These are phyloP conservation scores for Leishmania martiniquensis DNA, from an alignment of 208 protist genomes.

Conservation along the genomic window DNA sequence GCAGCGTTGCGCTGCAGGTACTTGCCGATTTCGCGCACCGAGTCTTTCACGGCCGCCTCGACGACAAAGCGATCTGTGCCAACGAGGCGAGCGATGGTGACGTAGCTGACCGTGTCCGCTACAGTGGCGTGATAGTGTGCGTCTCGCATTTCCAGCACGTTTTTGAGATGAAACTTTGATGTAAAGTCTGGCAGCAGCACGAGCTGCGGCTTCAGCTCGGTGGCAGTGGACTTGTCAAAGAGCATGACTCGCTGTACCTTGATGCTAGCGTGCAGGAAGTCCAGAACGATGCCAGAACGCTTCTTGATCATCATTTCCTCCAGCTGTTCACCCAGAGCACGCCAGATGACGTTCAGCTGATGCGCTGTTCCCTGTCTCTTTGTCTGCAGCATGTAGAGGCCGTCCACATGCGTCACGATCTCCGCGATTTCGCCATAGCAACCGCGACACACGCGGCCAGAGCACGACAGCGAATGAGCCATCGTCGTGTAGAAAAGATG, in stretches of 20 bases:
- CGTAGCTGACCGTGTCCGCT: slow-evolving; percentile 49
- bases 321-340: slow-evolving; percentile 55
- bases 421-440: slow-evolving; percentile 84
- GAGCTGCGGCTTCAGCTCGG: slow-evolving; percentile 84
- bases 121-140: slow-evolving; percentile 84
- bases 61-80: slow-evolving; percentile 68
- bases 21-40: slow-evolving; percentile 84
- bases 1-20: slow-evolving; percentile 70
- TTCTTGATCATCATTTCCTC: slow-evolving; percentile 66
- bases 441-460: slow-evolving; percentile 52
- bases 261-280: slow-evolving; percentile 86
- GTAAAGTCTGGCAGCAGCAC: slow-evolving; percentile 84
- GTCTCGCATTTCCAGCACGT: slow-evolving; percentile 75
- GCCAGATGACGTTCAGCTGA: slow-evolving; percentile 78
- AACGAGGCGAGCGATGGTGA: slow-evolving; percentile 36
- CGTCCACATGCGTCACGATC: slow-evolving; percentile 52
- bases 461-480: slow-evolving; percentile 30
- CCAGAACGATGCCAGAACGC: slow-evolving; percentile 62
- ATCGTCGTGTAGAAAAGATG: neutral
- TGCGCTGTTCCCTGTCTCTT: slow-evolving; percentile 51
- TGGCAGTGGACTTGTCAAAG: slow-evolving; percentile 44
- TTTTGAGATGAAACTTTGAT: slow-evolving; percentile 80
- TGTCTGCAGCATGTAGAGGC: slow-evolving; percentile 68
- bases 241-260: slow-evolving; percentile 67
- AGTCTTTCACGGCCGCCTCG: slow-evolving; percentile 82